phyloP scores from a whole-genome alignment of 441 rosid genomes.

The Populus hybrid region DNA sequence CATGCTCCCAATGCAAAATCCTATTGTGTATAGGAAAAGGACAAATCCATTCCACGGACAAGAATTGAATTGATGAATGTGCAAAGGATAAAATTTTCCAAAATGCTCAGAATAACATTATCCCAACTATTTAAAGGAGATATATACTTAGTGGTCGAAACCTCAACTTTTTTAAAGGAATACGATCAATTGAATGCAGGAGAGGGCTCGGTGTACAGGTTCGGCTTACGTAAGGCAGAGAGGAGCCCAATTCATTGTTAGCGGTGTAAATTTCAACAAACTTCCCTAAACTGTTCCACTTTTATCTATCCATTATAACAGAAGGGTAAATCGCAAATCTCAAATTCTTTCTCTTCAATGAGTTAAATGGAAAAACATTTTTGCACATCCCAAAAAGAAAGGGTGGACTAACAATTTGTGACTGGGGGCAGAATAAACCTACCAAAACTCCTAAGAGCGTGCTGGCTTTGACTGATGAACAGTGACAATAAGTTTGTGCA shows the following conservation, averaged over 20 bases:
- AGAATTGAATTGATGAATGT: background rate
- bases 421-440: background rate
- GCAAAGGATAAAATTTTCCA: background rate
- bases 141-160: no score
- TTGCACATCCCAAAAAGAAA: background rate
- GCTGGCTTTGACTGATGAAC: background rate
- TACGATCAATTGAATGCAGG: no score
- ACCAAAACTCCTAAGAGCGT: background rate
- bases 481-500: background rate
- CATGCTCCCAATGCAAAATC: background rate
- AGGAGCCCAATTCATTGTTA: background rate
- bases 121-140: background rate
- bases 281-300: background rate
- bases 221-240: no score
- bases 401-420: background rate
- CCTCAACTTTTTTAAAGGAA: no score
- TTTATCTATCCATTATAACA: no score
- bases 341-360: background rate
- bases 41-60: background rate
- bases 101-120: background rate
- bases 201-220: no score
- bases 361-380: background rate
- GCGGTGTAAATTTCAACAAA: background rate
- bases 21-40: background rate
- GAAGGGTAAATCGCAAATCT: background rate